Evolutionary conservation across 75 land plant species (phyloP).

Genomic region (Gnetum montanum): DNA sequence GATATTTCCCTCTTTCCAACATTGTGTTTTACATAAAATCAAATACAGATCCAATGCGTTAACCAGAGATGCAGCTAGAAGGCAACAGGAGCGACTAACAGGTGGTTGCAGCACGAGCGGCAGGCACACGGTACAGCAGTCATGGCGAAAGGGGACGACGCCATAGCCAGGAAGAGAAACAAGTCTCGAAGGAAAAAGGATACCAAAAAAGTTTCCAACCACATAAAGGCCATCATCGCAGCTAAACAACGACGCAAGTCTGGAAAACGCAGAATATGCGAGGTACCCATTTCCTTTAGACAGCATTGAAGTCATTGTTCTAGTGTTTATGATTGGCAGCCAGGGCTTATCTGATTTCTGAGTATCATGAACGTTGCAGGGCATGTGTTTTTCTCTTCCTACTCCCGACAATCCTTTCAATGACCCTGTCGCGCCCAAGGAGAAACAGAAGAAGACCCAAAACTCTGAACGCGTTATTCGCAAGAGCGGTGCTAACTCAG

Average conservation of each 20-base stretch:
- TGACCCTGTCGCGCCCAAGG: constrained; percentile 24
- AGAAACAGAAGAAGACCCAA: constrained; percentile 7
- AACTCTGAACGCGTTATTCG: not conserved
- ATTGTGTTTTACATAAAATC: too few species aligned
- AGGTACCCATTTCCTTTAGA: too few species aligned
- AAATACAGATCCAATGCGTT: too few species aligned
- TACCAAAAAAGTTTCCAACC: constrained; percentile 32
- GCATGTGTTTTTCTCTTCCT: constrained; percentile 92
- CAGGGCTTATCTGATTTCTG: too few species aligned
- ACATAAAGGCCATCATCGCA: constrained; percentile 59
- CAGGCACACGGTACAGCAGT: too few species aligned
- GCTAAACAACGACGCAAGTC: constrained; percentile 70
- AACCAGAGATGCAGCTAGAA: too few species aligned
- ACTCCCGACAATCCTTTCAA: constrained; percentile 92
- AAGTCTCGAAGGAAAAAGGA: constrained; percentile 54
- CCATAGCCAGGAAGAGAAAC: constrained; percentile 58
- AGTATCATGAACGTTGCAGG: constrained; percentile 62
- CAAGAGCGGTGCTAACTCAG: not conserved
- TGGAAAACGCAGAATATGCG: constrained; percentile 72
- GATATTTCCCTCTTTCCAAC: too few species aligned
- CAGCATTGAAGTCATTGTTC: too few species aligned
- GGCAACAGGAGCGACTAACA: too few species aligned
- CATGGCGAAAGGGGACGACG: constrained; percentile 73
- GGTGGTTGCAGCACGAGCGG: too few species aligned
- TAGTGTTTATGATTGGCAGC: too few species aligned